A percentile compares a stretch with the other conserved stretches of the same genome.
These are phyloP conservation scores for Eustoma russellianum DNA, from an alignment of 257 asterid genomes.

Conservation along the genomic window DNA sequence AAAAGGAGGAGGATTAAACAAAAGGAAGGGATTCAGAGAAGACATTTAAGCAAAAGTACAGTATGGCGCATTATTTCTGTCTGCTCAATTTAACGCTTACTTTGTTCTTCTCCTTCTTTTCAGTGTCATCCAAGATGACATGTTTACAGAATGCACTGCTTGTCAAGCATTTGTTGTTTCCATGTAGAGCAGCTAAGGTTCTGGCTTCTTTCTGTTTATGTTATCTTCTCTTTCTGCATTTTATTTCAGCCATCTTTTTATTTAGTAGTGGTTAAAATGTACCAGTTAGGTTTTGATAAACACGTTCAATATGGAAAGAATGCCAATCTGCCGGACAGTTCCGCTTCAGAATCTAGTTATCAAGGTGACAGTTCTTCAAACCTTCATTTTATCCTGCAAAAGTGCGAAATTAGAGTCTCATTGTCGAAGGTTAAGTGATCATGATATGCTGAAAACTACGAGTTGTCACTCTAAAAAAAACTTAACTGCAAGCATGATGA, in stretches of 20 bases:
- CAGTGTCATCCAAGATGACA: conserved; percentile 14
- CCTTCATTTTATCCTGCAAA: neutral
- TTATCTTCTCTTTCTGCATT: too few species aligned
- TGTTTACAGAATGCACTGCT: conserved; percentile 17
- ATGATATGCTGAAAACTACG: neutral
- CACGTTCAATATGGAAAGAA: conserved; percentile 9
- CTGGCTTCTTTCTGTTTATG: too few species aligned
- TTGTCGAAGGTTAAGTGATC: neutral
- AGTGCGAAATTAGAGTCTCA: neutral
- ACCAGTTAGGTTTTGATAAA: conserved; percentile 20
- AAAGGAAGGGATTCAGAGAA: too few species aligned
- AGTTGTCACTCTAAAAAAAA: neutral
- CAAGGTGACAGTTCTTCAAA: conserved; percentile 10
- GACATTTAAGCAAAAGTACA: too few species aligned
- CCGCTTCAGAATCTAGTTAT: conserved; percentile 14
- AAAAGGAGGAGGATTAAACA: too few species aligned
- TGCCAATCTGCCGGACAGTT: conserved; percentile 14
- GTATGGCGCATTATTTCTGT: too few species aligned
- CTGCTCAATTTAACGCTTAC: too few species aligned
- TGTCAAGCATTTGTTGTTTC: conserved; percentile 13
- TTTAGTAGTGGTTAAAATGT: conserved; percentile 12
- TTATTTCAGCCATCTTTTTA: neutral
- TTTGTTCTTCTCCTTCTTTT: too few species aligned
- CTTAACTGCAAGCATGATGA: neutral
- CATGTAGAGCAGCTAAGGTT: conserved; percentile 22